Evolutionary conservation across 257 asterid species (phyloP).

Genomic region (Ilex asprella): DNA sequence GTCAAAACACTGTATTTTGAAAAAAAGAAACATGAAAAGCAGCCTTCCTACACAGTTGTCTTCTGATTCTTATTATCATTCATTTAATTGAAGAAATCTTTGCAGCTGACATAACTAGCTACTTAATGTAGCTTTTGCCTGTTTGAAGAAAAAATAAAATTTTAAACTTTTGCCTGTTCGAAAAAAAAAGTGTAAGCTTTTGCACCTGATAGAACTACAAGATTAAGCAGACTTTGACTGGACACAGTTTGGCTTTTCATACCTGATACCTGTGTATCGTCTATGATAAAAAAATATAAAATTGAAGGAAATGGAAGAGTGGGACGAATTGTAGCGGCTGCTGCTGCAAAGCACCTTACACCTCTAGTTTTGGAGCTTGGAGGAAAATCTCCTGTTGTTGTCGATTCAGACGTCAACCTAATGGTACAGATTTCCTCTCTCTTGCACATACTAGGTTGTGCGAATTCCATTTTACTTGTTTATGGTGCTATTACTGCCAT

Average conservation of each 20-base stretch:
- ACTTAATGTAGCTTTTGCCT: too few relatives aligned
- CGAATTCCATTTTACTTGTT: neutral
- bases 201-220: too few relatives aligned
- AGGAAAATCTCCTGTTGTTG: slow-evolving; percentile 74
- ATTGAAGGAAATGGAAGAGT: slow-evolving; percentile 62
- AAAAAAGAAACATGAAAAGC: too few relatives aligned
- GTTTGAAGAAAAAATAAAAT: too few relatives aligned
- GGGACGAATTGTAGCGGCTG: slow-evolving; percentile 72
- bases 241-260: neutral
- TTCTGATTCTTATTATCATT: too few relatives aligned
- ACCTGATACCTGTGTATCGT: neutral
- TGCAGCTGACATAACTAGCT: too few relatives aligned
- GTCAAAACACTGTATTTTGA: too few relatives aligned
- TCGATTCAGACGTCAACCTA: slow-evolving; percentile 58
- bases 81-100: too few relatives aligned
- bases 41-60: too few relatives aligned
- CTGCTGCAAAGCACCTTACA: slow-evolving; percentile 88
- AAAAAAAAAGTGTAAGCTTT: too few relatives aligned
- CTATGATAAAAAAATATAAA: slow-evolving; percentile 1
- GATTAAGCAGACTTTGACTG: neutral
- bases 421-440: slow-evolving; percentile 29
- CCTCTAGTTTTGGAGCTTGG: slow-evolving; percentile 91
- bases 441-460: neutral
- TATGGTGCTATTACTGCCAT: neutral
- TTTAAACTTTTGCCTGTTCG: too few relatives aligned